Evolutionary conservation across 306 rosid species (phyloP), one percentile per base, ranked within the genome.

Genomic region (Quercus ilex): DNA sequence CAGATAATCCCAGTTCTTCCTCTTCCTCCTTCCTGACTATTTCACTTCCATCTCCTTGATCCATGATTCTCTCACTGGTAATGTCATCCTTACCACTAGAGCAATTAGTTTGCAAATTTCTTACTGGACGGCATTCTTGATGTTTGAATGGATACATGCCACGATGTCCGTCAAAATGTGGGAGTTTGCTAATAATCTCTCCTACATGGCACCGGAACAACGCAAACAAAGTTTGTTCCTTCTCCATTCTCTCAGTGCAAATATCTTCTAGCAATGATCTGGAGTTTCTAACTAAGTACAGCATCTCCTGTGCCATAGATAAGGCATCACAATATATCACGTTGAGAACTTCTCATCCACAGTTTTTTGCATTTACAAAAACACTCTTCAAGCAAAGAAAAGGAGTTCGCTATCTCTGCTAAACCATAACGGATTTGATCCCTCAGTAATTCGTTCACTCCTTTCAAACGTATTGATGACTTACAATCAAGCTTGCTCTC

Each of bases 211-310:
- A 92, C 62, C 83, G 86, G 78, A 83, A 76, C 46, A 88, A 62
- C 77, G 83, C 89, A 85, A 82, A 87, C 43, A 84, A 86, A 77
- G 75, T 67, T 79, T 88, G 72, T 35, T 89, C 87, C 77, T 81
- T 86, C 81, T 59, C 88, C 87, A 85, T 67, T 79, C 79, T 71
- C 82, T 84, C 86, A 75, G 85, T 75, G 80, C 71, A 85, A 49
- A 82, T 63, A 83, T 88, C 92, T 85, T 94, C 99, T 71, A 90
- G 53, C 3, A 81, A 76, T 76, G 90, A 84, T 77, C 90, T 84
- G 64, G 89, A 85, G 80, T 79, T 84, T 81, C 82, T 75, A 46
- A 85, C 77, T 76, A 74, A 76, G 77, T 38, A 21, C 65, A 78
- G 59, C 80, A 91, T 88, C 82, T 88, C 90, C 78, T 80, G 64